Base-by-base conservation (phyloP, 257 asterid species). In the Solanum tacnaense region DNA sequence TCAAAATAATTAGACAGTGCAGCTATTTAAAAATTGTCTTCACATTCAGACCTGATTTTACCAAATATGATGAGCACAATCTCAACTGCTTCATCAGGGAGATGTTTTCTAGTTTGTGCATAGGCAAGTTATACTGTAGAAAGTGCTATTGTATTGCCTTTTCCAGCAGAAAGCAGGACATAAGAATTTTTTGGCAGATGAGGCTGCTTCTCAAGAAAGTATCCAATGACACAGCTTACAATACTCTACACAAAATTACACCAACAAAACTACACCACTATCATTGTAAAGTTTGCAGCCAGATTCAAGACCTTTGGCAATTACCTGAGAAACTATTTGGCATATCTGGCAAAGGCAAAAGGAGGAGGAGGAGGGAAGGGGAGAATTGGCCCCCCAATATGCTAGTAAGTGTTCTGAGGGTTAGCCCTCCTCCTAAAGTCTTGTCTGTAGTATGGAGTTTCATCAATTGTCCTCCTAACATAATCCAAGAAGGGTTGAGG, bases 401-500 rank as follows among this genome's bases (percentile, higher is more conserved):
- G 88, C 92, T 94, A 94, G 89, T 58, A 94, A 70, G 99, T 95
- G 83, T 93, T 88, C 91, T 95, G 98, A 31, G 97, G 97, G 91
- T 92, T 94, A 58, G 74, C 89, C 87, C 99, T 94, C 92, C 98
- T 94, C 93, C 98, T 91, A 83, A 88, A 90, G 21, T 94, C 97
- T 86, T 94, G 98, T 92, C 93, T 92, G 91, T 95, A 95, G 84
- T 95, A 90, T 3, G 99, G 99, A 65, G 99, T 96, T 88, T 96
- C 99, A 89, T 95, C 98, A 27, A 96, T 90, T 46, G 98, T 96
- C 90, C 95, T 90, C 91, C 98, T 91, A 18, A 96, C 96, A 34
- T 96, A 96, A 60, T 96, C 98, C 7, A 96, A 70, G 89, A 96
- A 96, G 13, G 98, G 99, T 90, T 94, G 98, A 49, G 99, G 99